Evolutionary conservation across 257 asterid genomes (phyloP), one percentile per base, ranked within the genome.

Genomic region (Penstemon barbatus): DNA sequence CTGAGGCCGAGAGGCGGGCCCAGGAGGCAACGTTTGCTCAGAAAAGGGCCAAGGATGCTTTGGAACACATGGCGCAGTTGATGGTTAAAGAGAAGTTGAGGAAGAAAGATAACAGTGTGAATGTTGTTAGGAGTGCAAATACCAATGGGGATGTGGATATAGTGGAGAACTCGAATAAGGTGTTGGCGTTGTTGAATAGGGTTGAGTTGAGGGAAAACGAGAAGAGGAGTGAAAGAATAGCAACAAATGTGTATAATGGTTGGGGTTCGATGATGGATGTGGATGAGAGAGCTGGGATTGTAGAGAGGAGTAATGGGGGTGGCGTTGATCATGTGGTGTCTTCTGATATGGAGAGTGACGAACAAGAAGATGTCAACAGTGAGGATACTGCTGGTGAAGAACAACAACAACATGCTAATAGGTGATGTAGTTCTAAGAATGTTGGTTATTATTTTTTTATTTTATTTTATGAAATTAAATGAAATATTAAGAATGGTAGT

Each of bases 41-140:
- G 78, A 90, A 90, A 72, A 79, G 91, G 63, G 98, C 98, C 0
- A 83, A 80, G 71, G 91, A 83, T 64, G 93, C 93, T 2, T 61
- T 90, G 78, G 95, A 86, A 48, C 84, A 82, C 11, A 79, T 88
- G 8, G 85, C 88, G 0, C 69, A 70, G 64, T 69, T 90, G 68
- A 81, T 72, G 15, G 77, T 83, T 7, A 82, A 74, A 83, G 91
- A 88, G 75, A 86, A 83, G 72, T 3, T 69, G 75, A 81, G 77
- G 80, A 81, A 73, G 75, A 85, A 83, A 61, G 79, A 63, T 15
- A 65, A 40, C 10, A 66, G 25, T 55, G 67, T 36, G 57, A 74
- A 70, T 71, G 19, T 36, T 71, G 51, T 18, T 11, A 71, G 52
- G 43, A 58, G 15, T 69, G 54, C 61, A 8, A 46, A 37, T 48